Evolutionary conservation across 495 filamentous ascomycete genomes (phyloP), one percentile per base, ranked within the genome.

Genomic region (Amniculicola lignicola): DNA sequence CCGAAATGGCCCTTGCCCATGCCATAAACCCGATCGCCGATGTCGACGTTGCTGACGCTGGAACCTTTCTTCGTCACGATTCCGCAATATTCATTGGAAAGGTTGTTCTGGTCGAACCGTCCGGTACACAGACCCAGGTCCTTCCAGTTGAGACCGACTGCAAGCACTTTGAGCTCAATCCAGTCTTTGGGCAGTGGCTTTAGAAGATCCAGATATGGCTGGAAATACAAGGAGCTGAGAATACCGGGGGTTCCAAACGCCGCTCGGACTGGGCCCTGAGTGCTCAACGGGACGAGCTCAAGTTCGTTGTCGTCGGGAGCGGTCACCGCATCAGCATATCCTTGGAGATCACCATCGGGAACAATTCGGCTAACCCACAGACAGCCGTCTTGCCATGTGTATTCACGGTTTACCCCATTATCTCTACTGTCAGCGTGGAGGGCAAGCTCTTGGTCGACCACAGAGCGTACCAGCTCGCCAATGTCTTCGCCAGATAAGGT

Each of bases 41-140:
- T 2, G 19, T 72, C 69, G 67, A 81, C 74, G 2, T 62, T 29
- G 11, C 56, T 71, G 2, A 56, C 56, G 11, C 4, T 11, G 4
- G 49, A 3, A 1, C 53, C 52, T 10, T 2, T 14, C 21, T 15
- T 24, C 1, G 36, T 49, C 11, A 61, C 57, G 2, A 47, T 39
- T 7, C 62, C 57, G 2, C 31, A n/a, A 25, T 18, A 59, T 23
- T 59, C 61, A 24, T 11, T 16, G 12, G 6, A 24, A 16, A 41
- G 21, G 23, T 55, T 2, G 27, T 45, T 33, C 16, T 15, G 6
- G 35, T 64, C 61, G 24, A 52, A 4, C 2, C 44, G 44, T 3
- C 62, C 62, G 0, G 40, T 21, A 1, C 24, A 41, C 5, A 50
- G 16, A 19, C 15, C 62, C 3, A 64, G 1, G 37, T 64, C 62